Base-by-base conservation (phyloP, 495 filamentous ascomycete species). In the Peziza echinospora region DNA sequence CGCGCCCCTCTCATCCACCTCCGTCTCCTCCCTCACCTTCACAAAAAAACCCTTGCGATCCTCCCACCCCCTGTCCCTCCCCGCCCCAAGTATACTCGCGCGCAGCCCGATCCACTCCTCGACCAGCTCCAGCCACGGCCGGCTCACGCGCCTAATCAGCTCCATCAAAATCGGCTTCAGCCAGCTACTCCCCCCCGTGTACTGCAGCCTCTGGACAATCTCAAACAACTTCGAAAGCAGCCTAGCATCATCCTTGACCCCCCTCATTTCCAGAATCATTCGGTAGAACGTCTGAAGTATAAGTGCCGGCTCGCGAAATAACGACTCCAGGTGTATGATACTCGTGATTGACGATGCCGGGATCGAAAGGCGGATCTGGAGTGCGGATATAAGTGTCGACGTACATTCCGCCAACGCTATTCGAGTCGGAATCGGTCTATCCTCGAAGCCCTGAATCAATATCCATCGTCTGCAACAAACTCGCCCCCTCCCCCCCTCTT, bases 31-130 rank as follows among this genome's bases (percentile, higher is more conserved):
- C 37, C 72, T 73, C 0, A 80, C 62, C 28, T 66, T 70, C 41
- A 83, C 72, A 60, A 84, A 87, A 23, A 60, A 62, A 21, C 66
- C 61, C 48, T 65, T 71, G 10, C 84, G 66, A 1, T 81, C 83
- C 47, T 84, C 65, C 75, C 82, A 89, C 42, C 74, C 71, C 40
- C 78, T 72, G 3, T 79, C 66, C 43, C 77, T 72, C 11, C 75
- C 70, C 26, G 80, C 44, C 2, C 56, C 56, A 11, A 56, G 55
- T 24, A 48, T 40, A 2, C 48, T 50, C 23, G 65, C 58, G 45
- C 65, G 71, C 8, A 89, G 65, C 0, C 85, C 85, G 47, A 86
- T 70, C 82, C 84, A 93, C 45, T 75, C 71, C 40, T 80, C 74
- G 2, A 81, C 64, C 43, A 78, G 72, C 16, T 75, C 70, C 28